Conservation (phyloP, 2,329 filamentous ascomycete species). For the Dactylellina drechsleri region DNA sequence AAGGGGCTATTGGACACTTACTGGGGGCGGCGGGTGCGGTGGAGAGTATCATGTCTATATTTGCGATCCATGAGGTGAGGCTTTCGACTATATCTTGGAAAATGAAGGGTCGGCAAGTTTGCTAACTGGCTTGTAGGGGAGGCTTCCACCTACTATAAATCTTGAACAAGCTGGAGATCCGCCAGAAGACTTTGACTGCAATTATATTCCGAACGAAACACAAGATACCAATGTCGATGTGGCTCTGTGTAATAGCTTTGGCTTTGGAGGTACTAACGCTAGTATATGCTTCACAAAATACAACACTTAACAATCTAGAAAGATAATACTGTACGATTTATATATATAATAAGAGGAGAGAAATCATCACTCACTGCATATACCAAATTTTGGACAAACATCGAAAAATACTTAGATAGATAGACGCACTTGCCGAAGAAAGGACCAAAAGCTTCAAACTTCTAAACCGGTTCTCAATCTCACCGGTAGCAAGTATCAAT, state of each 20-base stretch:
- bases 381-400: no score
- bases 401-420: no score
- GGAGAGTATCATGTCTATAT: constrained; percentile 84
- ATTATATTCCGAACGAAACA: constrained; percentile 79
- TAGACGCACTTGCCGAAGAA: no score
- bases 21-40: constrained; percentile 90
- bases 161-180: constrained; percentile 71
- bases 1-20: constrained; percentile 90
- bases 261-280: constrained; percentile 96
- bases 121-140: constrained; percentile 67
- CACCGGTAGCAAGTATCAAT: no score
- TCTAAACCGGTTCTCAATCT: no score
- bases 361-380: no score
- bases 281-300: constrained; percentile 78
- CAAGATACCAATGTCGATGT: constrained; percentile 78
- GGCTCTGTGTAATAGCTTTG: constrained; percentile 93
- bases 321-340: neutral
- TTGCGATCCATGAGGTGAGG: constrained; percentile 80
- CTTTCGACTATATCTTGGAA: constrained; percentile 14
- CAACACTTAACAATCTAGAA: neutral
- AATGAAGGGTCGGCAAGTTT: neutral
- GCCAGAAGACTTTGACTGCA: constrained; percentile 76
- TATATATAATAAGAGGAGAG: neutral
- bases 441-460: no score
- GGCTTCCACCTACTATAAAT: constrained; percentile 87